These are phyloP conservation scores for Saturnispora zaruensis DNA, from an alignment of 805 yeast species.

Conservation along the genomic window DNA sequence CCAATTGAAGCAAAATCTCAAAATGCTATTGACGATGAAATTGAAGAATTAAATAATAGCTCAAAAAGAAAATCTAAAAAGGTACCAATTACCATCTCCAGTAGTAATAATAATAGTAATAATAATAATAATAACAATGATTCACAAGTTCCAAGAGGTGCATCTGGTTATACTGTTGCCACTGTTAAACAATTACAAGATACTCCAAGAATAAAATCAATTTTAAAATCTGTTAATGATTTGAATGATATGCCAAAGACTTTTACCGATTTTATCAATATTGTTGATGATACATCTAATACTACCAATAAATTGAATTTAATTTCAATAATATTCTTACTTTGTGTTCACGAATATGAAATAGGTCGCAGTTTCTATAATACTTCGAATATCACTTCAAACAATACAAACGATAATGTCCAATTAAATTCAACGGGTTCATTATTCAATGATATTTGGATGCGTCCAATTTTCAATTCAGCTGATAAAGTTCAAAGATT, in stretches of 20 bases:
- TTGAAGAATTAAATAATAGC: neutral
- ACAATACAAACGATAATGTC: conserved; percentile 7
- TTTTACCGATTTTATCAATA: conserved; percentile 36
- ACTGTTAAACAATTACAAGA: conserved; percentile 81
- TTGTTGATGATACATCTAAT: conserved; percentile 15
- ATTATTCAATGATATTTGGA: conserved; percentile 66
- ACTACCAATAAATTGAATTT: conserved; percentile 38
- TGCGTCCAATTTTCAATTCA: conserved; percentile 54
- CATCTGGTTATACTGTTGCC: conserved; percentile 26
- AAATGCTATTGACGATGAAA: conserved; percentile 15
- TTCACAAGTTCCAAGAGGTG: neutral
- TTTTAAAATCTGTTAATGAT: conserved; percentile 81
- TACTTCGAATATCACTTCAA: conserved; percentile 12
- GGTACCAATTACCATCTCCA: neutral
- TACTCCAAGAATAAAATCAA: conserved; percentile 87
- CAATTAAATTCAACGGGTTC: conserved; percentile 23
- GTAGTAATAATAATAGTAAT: neutral
- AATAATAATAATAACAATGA: neutral
- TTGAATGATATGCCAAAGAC: conserved; percentile 41
- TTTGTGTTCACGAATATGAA: conserved; percentile 51
- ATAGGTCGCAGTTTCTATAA: conserved; percentile 23
- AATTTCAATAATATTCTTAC: conserved; percentile 63
- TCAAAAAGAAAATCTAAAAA: conserved; percentile 12
- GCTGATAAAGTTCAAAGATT: conserved; percentile 60
- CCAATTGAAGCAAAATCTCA: conserved; percentile 15